phyloP scores from a whole-genome alignment of 169 alveolate genomes.

The Plasmodium billcollinsi region DNA sequence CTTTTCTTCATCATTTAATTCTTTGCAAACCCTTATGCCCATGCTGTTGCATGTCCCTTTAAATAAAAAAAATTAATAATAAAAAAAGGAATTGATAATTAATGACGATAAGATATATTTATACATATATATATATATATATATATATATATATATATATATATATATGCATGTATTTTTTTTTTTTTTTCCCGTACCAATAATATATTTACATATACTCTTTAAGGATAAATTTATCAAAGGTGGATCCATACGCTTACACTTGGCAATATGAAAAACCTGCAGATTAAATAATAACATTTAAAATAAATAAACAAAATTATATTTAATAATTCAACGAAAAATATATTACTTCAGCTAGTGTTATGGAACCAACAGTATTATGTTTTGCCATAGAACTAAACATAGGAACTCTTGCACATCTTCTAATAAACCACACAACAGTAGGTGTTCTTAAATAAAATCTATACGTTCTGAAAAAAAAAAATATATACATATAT shows the following conservation, averaged over 20 bases:
- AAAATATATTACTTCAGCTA: slow-evolving; percentile 85
- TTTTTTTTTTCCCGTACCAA: slow-evolving; percentile 77
- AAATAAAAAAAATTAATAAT: not conserved
- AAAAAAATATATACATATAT: not conserved
- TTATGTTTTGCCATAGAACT: slow-evolving; percentile 89
- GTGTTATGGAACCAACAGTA: slow-evolving; percentile 89
- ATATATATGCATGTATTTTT: no score
- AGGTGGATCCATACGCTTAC: slow-evolving; percentile 91
- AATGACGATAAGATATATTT: not conserved
- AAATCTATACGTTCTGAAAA: slow-evolving; percentile 87
- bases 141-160: slow-evolving; percentile 30
- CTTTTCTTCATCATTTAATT: slow-evolving; percentile 84
- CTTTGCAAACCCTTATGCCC: slow-evolving; percentile 86
- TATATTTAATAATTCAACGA: not conserved
- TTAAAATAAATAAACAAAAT: not conserved
- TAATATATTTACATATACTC: slow-evolving; percentile 78
- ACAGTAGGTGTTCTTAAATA: slow-evolving; percentile 91
- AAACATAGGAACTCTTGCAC: slow-evolving; percentile 91
- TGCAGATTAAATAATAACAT: slow-evolving; percentile 33
- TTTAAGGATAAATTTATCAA: slow-evolving; percentile 85
- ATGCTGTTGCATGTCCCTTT: slow-evolving; percentile 85
- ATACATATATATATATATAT: not conserved
- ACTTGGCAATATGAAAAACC: slow-evolving; percentile 90
- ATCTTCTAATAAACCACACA: slow-evolving; percentile 90
- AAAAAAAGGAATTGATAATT: not conserved